phyloP scores from a whole-genome alignment of 2,329 filamentous ascomycete species.

The Phaeosphaeriaceae sp. region DNA sequence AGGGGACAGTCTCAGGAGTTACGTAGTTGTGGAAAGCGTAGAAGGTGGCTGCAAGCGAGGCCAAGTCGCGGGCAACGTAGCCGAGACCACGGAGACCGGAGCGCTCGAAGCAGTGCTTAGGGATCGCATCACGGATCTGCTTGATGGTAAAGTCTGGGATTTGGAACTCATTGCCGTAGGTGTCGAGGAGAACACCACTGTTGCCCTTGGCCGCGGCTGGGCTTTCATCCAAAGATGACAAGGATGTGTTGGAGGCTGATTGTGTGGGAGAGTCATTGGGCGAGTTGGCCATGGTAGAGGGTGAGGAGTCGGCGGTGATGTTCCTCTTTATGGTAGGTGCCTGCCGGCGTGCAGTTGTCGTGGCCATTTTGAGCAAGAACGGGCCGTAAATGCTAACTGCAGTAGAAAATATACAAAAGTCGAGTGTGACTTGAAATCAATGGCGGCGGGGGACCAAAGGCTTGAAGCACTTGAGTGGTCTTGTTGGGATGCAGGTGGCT shows the following conservation, averaged over 20 bases:
- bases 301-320: slow-evolving; percentile 57
- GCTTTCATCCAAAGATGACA: slow-evolving; percentile 80
- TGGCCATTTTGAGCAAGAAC: slow-evolving; percentile 38
- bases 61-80: slow-evolving; percentile 85
- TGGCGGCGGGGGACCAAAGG: background rate
- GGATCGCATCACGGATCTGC: slow-evolving; percentile 95
- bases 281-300: slow-evolving; percentile 61
- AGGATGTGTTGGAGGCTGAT: slow-evolving; percentile 83
- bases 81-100: slow-evolving; percentile 75
- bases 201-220: slow-evolving; percentile 54
- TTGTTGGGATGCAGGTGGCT: slow-evolving; percentile 33
- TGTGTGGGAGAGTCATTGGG: slow-evolving; percentile 65
- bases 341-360: slow-evolving; percentile 63
- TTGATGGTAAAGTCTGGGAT: slow-evolving; percentile 97
- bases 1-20: slow-evolving; percentile 82
- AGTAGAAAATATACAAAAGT: background rate
- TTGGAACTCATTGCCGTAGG: slow-evolving; percentile 93
- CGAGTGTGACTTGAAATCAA: no score
- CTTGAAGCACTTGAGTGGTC: slow-evolving; percentile 9
- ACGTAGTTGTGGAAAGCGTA: slow-evolving; percentile 88
- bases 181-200: slow-evolving; percentile 76
- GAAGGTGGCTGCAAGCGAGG: slow-evolving; percentile 76
- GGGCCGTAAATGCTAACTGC: background rate
- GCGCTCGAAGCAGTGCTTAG: slow-evolving; percentile 94
- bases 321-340: slow-evolving; percentile 54